phyloP scores from a whole-genome alignment of 2,329 filamentous ascomycete species.

The Aspergillus awamori region DNA sequence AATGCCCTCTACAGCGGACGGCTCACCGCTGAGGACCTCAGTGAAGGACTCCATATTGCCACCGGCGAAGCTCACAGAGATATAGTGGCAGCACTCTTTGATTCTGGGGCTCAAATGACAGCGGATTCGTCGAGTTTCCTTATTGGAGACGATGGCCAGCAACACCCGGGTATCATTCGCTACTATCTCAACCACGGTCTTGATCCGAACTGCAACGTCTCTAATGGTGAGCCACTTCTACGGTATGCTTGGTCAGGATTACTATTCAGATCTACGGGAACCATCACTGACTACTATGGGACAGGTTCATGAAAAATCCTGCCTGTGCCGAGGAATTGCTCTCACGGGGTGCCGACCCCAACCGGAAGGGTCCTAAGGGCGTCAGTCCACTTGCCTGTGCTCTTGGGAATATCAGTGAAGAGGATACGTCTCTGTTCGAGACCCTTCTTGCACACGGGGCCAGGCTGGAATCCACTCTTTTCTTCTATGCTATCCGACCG shows the following conservation, averaged over 20 bases:
- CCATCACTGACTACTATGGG: no score
- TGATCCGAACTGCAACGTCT: slow-evolving; percentile 12
- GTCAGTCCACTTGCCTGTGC: no score
- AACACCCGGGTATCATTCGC: slow-evolving; percentile 13
- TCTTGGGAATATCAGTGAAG: no score
- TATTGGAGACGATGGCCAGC: slow-evolving; percentile 7
- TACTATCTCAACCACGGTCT: slow-evolving; percentile 14
- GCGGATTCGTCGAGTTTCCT: background rate
- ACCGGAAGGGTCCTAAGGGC: no score
- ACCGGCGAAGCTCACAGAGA: slow-evolving; percentile 10
- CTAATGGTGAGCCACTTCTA: slow-evolving; percentile 12
- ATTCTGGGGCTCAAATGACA: slow-evolving; percentile 13
- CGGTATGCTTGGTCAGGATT: background rate
- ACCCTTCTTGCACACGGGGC: no score
- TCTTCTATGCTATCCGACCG: no score
- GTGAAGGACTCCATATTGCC: slow-evolving; percentile 14
- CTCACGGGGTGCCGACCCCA: no score
- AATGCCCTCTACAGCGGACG: slow-evolving; percentile 13
- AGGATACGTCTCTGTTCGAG: no score
- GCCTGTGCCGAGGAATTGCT: no score
- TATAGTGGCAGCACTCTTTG: slow-evolving; percentile 16
- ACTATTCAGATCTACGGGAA: no score
- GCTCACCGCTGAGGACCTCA: slow-evolving; percentile 11
- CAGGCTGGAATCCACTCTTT: no score
- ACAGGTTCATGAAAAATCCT: no score